Base-by-base conservation (phyloP, 208 protist species). In the Lotmaria passim region DNA sequence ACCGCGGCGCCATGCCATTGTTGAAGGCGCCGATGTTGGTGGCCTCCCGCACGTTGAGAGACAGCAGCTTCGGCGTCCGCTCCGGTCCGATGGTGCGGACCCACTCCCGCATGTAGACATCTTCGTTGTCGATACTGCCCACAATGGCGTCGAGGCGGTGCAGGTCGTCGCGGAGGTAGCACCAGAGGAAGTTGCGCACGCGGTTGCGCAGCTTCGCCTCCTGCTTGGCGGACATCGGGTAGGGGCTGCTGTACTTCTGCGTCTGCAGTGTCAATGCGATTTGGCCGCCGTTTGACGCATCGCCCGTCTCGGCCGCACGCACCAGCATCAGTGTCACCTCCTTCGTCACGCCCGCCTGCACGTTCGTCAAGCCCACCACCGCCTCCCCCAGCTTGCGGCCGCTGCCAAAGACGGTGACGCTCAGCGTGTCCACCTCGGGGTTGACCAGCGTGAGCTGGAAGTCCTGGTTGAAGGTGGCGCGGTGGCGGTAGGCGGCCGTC, bases 121-220 rank as follows among this genome's bases (percentile, higher is more conserved):
- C 81, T 33, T 78, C 72, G 66, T 92, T 58, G 62, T 83, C 77
- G 46, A 90, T 77, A 61, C 73, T 73, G 39, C 70, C 64, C 28
- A 91, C 73, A 47, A 94, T 85, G 48, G 80, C 71, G 55, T 96
- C 87, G 5, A 96, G 65, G 26, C 83, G 78, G 63, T 96, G 88
- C 38, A 96, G 77, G 46, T 94, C 86, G 72, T 92, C 87, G 36
- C 88, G 86, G 36, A 90, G 77, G 74, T 91, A 83, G 61, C 67
- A 81, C 89, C 88, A 94, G 43, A 96, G 63, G 63, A 82, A 93
- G 58, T 82, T 81, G 68, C 70, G 70, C 51, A 96, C 77, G 58
- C 91, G 91, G 31, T 75, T 55, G 24, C 88, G 88, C 38, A 83
- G 56, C 26, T 58, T 30, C 44, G 75, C 69, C 69, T 90, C 82